Evolutionary conservation across 495 filamentous ascomycete genomes (phyloP).

Genomic region (Podospora conica): DNA sequence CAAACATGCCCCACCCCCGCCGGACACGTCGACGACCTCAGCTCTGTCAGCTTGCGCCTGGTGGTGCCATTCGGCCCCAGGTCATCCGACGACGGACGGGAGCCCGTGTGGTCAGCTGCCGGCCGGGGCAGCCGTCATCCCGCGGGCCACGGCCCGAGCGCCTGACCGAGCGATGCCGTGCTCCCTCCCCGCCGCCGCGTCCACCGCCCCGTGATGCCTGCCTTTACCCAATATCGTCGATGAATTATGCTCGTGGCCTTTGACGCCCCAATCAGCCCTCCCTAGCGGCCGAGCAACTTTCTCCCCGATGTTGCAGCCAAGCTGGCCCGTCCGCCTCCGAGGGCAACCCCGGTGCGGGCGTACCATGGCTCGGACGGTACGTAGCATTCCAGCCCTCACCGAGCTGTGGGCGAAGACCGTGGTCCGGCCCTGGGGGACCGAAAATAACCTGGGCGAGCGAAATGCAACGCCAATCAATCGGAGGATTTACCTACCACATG

Average conservation of each 20-base stretch:
- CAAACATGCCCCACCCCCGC: background rate
- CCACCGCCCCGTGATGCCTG: background rate
- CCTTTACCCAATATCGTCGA: background rate
- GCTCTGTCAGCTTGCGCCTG: background rate
- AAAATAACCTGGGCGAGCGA: background rate
- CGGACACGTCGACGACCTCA: background rate
- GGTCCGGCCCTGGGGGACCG: background rate
- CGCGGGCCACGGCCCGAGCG: background rate
- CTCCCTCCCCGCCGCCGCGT: background rate
- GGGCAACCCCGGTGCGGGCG: background rate
- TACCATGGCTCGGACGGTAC: background rate
- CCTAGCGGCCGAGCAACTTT: background rate
- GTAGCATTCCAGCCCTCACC: background rate
- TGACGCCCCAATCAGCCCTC: background rate
- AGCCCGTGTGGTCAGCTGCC: background rate
- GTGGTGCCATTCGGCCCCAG: background rate
- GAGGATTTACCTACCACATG: background rate
- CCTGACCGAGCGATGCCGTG: background rate
- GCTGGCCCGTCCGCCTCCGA: background rate
- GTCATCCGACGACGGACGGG: background rate
- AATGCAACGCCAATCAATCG: constrained; percentile 4
- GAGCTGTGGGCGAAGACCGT: background rate
- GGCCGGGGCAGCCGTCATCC: background rate
- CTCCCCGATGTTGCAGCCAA: background rate
- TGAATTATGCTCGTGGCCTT: background rate